Evolutionary conservation across 106 monocot species (phyloP).

Genomic region (Iris macrosiphon): DNA sequence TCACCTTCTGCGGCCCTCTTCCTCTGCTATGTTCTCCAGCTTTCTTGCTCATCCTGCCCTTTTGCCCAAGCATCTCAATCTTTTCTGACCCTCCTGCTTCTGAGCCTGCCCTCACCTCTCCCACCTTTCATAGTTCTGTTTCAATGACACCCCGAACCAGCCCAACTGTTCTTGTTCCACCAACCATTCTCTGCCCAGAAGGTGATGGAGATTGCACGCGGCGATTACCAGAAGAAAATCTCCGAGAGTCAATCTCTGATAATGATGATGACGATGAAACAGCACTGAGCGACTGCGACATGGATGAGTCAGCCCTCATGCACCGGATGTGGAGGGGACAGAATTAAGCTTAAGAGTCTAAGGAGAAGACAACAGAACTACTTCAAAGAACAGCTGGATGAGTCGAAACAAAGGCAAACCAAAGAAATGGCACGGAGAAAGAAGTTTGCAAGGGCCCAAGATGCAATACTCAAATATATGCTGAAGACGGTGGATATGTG

Average conservation of each 20-base stretch:
- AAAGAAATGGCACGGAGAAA: constrained; percentile 5
- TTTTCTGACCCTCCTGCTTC: too few relatives aligned
- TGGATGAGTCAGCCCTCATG: constrained; percentile 2
- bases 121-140: too few relatives aligned
- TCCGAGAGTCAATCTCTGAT: not conserved
- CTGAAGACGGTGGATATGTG: constrained; percentile 10
- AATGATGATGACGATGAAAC: constrained; percentile 6
- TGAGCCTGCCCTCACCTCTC: not conserved
- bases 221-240: constrained; percentile 8
- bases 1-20: too few relatives aligned
- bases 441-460: constrained; percentile 10
- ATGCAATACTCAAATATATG: constrained; percentile 14
- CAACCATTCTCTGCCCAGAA: not conserved
- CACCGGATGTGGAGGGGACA: constrained; percentile 7
- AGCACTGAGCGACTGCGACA: not conserved
- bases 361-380: not conserved
- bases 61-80: too few relatives aligned
- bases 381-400: not conserved
- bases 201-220: not conserved
- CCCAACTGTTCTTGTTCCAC: not conserved
- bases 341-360: not conserved
- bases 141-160: too few relatives aligned
- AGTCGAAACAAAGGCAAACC: not conserved
- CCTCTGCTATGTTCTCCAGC: too few relatives aligned
- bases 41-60: too few relatives aligned